phyloP scores from a whole-genome alignment of 371 early-diverging fungal species.

The Apophysomyces ossiformis region DNA sequence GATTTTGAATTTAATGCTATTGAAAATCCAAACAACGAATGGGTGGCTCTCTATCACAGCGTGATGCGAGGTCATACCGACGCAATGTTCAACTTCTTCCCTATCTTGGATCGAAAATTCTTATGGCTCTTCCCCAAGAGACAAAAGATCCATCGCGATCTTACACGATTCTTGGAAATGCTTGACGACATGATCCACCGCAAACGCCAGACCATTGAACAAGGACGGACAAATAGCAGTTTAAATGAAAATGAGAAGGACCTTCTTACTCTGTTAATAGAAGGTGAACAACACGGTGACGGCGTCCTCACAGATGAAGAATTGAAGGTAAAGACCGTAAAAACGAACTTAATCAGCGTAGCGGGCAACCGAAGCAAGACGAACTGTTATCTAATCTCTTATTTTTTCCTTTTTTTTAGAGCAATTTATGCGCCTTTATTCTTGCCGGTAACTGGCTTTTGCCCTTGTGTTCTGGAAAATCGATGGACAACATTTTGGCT shows the following conservation, averaged over 20 bases:
- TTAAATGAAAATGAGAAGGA: slow-evolving; percentile 52
- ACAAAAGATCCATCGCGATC: slow-evolving; percentile 34
- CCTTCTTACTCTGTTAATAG: slow-evolving; percentile 61
- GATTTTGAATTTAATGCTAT: slow-evolving; percentile 28
- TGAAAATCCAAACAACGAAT: slow-evolving; percentile 15
- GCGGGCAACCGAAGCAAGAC: too few species aligned
- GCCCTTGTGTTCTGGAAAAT: too few species aligned
- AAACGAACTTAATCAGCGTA: too few species aligned
- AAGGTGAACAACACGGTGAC: slow-evolving; percentile 41
- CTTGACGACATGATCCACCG: slow-evolving; percentile 42
- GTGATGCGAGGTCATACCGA: slow-evolving; percentile 21
- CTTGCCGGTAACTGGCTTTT: slow-evolving; percentile 22
- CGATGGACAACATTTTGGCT: neutral
- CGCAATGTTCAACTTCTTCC: slow-evolving; percentile 47
- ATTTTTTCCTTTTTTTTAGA: slow-evolving; percentile 5
- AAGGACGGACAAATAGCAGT: slow-evolving; percentile 8
- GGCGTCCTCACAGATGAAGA: slow-evolving; percentile 46
- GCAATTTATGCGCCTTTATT: slow-evolving; percentile 25
- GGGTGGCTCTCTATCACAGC: slow-evolving; percentile 22
- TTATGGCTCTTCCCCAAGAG: slow-evolving; percentile 32
- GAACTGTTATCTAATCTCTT: neutral
- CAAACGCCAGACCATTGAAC: slow-evolving; percentile 28
- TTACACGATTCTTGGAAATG: slow-evolving; percentile 35
- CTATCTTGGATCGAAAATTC: slow-evolving; percentile 41
- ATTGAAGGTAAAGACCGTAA: slow-evolving; percentile 16